Evolutionary conservation across 2,329 filamentous ascomycete genomes (phyloP).

Genomic region (Boeremia lycopersici): DNA sequence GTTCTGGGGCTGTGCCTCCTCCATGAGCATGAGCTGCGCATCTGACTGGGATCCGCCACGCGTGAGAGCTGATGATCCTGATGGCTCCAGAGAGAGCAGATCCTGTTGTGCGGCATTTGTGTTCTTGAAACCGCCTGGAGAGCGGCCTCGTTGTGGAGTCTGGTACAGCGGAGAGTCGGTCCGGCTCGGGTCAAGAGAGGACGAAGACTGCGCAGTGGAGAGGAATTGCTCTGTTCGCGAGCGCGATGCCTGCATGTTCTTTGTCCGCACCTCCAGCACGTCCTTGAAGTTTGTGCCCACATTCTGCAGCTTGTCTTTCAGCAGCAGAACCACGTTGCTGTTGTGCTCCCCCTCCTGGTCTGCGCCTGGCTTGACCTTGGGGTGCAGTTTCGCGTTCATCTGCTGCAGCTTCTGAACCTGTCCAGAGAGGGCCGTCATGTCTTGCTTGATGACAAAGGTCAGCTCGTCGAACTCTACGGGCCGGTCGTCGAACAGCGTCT

Average conservation of each 20-base stretch:
- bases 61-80: constrained; percentile 52
- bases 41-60: constrained; percentile 68
- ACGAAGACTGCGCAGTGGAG: constrained; percentile 76
- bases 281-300: constrained; percentile 97
- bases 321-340: constrained; percentile 91
- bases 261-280: constrained; percentile 91
- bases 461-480: constrained; percentile 97
- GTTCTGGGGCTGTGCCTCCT: constrained; percentile 85
- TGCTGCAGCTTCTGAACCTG: constrained; percentile 84
- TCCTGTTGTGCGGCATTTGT: constrained; percentile 61
- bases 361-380: constrained; percentile 56
- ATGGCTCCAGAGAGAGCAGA: constrained; percentile 81
- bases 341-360: constrained; percentile 95
- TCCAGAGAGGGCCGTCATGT: constrained; percentile 82
- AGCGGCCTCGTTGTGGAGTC: constrained; percentile 71
- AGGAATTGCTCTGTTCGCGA: constrained; percentile 97
- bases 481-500: constrained; percentile 95
- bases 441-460: constrained; percentile 97
- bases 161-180: constrained; percentile 88
- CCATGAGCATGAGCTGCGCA: constrained; percentile 84
- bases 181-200: constrained; percentile 65
- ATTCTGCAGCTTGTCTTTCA: constrained; percentile 90
- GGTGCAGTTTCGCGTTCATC: constrained; percentile 77
- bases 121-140: constrained; percentile 52
- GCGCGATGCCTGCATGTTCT: constrained; percentile 94